A percentile compares a stretch with the other conserved stretches of the same genome.
Evolutionary conservation across 805 yeast genomes (phyloP).

Genomic region (Lachancea sp.): DNA sequence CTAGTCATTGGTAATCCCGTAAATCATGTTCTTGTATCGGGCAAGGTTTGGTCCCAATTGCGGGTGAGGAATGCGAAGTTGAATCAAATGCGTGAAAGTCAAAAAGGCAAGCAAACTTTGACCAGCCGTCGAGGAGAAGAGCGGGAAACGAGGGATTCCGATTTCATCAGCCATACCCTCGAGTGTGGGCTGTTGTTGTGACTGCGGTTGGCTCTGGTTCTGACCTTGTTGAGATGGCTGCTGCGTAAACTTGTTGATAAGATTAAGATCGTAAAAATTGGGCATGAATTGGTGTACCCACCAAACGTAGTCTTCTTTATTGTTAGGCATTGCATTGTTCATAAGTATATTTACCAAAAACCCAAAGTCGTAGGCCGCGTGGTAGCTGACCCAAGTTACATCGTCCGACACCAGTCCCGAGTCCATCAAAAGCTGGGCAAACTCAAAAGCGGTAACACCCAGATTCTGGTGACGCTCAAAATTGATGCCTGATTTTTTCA

Average conservation of each 20-base stretch:
- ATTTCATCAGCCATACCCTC: slow-evolving; percentile 66
- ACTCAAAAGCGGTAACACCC: slow-evolving; percentile 74
- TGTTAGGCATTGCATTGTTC: slow-evolving; percentile 71
- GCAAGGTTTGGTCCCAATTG: slow-evolving; percentile 33
- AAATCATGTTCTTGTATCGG: slow-evolving; percentile 44
- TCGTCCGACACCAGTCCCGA: slow-evolving; percentile 69
- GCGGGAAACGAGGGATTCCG: slow-evolving; percentile 53
- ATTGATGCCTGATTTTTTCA: slow-evolving; percentile 77
- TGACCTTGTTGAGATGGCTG: slow-evolving; percentile 12
- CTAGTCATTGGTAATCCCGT: slow-evolving; percentile 39
- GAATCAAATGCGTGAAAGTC: slow-evolving; percentile 53
- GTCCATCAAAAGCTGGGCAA: slow-evolving; percentile 78
- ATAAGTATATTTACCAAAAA: slow-evolving; percentile 72
- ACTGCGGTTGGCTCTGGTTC: slow-evolving; percentile 1
- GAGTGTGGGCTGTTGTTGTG: slow-evolving; percentile 30
- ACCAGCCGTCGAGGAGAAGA: slow-evolving; percentile 55
- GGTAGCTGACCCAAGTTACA: slow-evolving; percentile 86
- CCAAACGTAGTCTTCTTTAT: slow-evolving; percentile 69
- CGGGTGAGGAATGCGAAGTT: slow-evolving; percentile 30
- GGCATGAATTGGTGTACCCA: slow-evolving; percentile 74
- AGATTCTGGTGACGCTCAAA: slow-evolving; percentile 63
- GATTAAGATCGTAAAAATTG: slow-evolving; percentile 74
- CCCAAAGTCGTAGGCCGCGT: slow-evolving; percentile 92
- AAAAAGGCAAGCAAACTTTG: slow-evolving; percentile 56
- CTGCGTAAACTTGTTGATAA: slow-evolving; percentile 32